phyloP scores from a whole-genome alignment of 2,329 filamentous ascomycete species.

The Trichoderma sp. region DNA sequence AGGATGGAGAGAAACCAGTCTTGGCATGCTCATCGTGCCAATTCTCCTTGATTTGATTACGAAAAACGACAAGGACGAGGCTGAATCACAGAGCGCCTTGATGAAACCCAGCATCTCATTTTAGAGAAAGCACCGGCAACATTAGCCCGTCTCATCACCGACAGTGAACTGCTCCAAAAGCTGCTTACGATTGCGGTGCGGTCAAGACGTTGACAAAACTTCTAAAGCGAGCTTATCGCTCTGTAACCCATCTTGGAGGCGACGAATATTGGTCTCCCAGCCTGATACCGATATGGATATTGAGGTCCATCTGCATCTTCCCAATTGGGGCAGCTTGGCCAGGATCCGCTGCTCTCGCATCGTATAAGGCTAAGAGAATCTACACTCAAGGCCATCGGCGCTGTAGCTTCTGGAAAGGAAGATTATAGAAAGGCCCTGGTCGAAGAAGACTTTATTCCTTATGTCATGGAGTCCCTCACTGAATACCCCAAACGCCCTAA shows the following conservation, averaged over 20 bases:
- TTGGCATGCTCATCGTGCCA: slow-evolving; percentile 70
- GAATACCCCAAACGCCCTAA: slow-evolving; percentile 56
- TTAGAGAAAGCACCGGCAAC: slow-evolving; percentile 73
- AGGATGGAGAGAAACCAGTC: slow-evolving; percentile 58
- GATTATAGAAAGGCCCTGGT: slow-evolving; percentile 81
- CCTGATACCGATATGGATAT: slow-evolving; percentile 39
- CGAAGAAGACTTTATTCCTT: slow-evolving; percentile 76
- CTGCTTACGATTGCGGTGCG: slow-evolving; percentile 68
- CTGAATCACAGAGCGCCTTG: slow-evolving; percentile 41
- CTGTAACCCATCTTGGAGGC: slow-evolving; percentile 39
- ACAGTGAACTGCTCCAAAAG: slow-evolving; percentile 77
- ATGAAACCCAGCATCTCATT: slow-evolving; percentile 44
- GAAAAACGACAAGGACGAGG: slow-evolving; percentile 48
- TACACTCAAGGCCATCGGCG: slow-evolving; percentile 76
- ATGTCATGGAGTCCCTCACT: slow-evolving; percentile 77
- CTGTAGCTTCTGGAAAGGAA: slow-evolving; percentile 78
- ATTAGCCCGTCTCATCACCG: slow-evolving; percentile 75
- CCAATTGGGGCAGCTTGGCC: slow-evolving; percentile 61
- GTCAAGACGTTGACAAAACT: slow-evolving; percentile 51
- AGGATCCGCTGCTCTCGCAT: slow-evolving; percentile 63
- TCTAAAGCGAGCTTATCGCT: slow-evolving; percentile 54
- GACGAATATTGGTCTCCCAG: slow-evolving; percentile 44
- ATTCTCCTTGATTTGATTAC: slow-evolving; percentile 65
- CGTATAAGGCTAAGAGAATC: slow-evolving; percentile 75
- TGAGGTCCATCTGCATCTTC: slow-evolving; percentile 42